Evolutionary conservation across 306 rosid species (phyloP).

Genomic region (Adenanthera pavonina): DNA sequence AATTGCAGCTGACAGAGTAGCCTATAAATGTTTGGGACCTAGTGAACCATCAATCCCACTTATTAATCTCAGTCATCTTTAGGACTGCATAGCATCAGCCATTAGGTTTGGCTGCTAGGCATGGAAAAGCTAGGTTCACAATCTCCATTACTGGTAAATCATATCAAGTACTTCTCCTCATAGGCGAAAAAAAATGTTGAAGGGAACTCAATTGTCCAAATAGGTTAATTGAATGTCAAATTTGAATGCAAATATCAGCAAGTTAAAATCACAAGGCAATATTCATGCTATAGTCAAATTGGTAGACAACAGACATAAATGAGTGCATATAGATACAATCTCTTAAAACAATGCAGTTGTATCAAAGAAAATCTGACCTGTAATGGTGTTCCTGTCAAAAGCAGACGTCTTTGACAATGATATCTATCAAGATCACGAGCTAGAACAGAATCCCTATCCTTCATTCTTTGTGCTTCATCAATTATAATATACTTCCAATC

Average conservation of each 20-base stretch:
- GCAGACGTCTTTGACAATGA: constrained; percentile 94
- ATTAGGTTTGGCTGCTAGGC: constrained; percentile 21
- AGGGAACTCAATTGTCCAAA: background rate
- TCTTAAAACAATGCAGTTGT: constrained; percentile 9
- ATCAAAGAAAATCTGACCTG: constrained; percentile 63
- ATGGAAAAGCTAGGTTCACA: constrained; percentile 13
- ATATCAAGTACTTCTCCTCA: constrained; percentile 28
- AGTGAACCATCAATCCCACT: constrained; percentile 11
- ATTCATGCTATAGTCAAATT: constrained; percentile 17
- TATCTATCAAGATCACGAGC: constrained; percentile 99
- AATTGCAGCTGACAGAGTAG: background rate
- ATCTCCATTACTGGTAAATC: background rate
- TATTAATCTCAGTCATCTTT: constrained; percentile 28
- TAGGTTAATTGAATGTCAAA: background rate
- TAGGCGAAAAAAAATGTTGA: background rate
- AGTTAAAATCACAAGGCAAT: constrained; percentile 20
- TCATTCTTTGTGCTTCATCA: constrained; percentile 88
- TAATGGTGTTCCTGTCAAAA: constrained; percentile 95
- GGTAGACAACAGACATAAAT: background rate
- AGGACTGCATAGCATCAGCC: constrained; percentile 26
- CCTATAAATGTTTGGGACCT: background rate
- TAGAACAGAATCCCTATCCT: constrained; percentile 77
- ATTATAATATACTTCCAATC: constrained; percentile 83
- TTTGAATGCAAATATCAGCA: constrained; percentile 10
- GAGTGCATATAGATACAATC: background rate